These are phyloP conservation scores for Aspergillus costaricaensis DNA, from an alignment of 2,329 filamentous ascomycete genomes.

Conservation along the genomic window DNA sequence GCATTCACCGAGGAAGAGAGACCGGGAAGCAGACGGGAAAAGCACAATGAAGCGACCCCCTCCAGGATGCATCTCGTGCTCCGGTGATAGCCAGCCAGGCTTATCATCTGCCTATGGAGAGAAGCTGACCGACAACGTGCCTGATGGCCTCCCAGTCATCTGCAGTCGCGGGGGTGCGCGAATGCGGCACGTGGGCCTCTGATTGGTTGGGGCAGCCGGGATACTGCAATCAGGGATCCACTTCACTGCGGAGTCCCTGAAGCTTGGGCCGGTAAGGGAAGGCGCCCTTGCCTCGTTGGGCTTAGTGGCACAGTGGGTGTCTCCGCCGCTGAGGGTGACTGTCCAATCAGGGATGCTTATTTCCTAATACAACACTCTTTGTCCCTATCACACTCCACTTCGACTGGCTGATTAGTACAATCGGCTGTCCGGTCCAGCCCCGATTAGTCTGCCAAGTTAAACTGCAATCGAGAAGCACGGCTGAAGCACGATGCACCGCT, in stretches of 20 bases:
- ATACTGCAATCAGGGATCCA: conserved; percentile 2
- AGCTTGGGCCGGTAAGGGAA: conserved; percentile 13
- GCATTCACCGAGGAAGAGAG: neutral
- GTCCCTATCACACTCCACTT: too few relatives aligned
- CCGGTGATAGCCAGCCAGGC: neutral
- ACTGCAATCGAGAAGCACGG: conserved; percentile 4
- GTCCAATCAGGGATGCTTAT: neutral
- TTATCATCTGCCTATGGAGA: conserved; percentile 24
- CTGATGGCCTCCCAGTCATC: conserved; percentile 15
- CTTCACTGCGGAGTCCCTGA: conserved; percentile 7
- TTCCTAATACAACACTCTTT: conserved; percentile 1
- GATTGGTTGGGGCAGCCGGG: conserved; percentile 13
- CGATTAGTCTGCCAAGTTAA: neutral
- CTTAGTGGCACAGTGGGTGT: neutral
- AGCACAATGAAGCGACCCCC: neutral
- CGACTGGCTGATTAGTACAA: neutral
- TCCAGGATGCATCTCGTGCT: conserved; percentile 5
- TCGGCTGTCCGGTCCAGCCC: neutral
- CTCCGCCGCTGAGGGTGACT: neutral
- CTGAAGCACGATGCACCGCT: neutral
- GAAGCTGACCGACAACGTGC: conserved; percentile 25
- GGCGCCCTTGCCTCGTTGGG: neutral
- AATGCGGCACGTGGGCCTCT: conserved; percentile 22
- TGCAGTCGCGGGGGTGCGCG: conserved; percentile 18
- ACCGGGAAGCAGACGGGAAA: neutral